Evolutionary conservation across 495 filamentous ascomycete species (phyloP).

Genomic region (Ramalina intermedia): DNA sequence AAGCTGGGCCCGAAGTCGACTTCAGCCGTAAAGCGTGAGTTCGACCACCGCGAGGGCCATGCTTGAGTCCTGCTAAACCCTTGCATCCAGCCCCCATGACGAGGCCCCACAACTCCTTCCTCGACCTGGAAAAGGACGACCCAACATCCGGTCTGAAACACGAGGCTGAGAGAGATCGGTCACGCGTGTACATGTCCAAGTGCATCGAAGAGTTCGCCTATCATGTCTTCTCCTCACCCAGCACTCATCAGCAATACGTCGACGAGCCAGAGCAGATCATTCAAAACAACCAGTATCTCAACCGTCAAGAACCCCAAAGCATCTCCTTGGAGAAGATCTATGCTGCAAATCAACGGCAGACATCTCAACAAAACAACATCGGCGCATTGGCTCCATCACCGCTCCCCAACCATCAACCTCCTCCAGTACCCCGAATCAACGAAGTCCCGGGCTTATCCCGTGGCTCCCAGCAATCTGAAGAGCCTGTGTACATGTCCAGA

Average conservation of each 20-base stretch:
- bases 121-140: conserved; percentile 37
- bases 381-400: conserved; percentile 30
- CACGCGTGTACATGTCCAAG: conserved; percentile 37
- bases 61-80: conserved; percentile 4
- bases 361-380: conserved; percentile 28
- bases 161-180: conserved; percentile 37
- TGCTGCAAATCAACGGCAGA: conserved; percentile 23
- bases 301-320: conserved; percentile 27
- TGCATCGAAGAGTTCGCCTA: conserved; percentile 40
- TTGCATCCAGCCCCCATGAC: conserved; percentile 23
- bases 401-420: conserved; percentile 32
- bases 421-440: conserved; percentile 27
- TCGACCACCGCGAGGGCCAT: neutral
- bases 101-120: conserved; percentile 25
- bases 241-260: conserved; percentile 24
- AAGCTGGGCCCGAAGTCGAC: conserved; percentile 32
- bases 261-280: conserved; percentile 28
- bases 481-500: conserved; percentile 15
- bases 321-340: conserved; percentile 38
- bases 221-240: conserved; percentile 37
- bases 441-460: conserved; percentile 27
- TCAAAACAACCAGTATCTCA: conserved; percentile 30
- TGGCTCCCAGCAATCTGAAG: conserved; percentile 22
- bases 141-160: conserved; percentile 42
- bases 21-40: conserved; percentile 18